Evolutionary conservation across 1,284 basidiomycete species (phyloP).

Genomic region (Ustilago cynodontis): DNA sequence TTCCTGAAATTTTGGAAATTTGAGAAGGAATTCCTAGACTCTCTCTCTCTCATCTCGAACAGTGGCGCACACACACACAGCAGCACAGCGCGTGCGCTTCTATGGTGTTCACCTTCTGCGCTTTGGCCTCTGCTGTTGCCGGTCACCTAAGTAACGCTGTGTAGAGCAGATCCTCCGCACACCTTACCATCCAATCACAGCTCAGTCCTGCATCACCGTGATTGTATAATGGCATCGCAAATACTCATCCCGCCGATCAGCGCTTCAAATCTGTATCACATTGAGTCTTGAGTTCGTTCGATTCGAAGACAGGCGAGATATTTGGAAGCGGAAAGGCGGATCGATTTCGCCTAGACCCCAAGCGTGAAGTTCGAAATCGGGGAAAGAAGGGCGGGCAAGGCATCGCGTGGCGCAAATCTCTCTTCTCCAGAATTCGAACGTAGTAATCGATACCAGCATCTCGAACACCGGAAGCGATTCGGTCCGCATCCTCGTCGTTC

Average conservation of each 20-base stretch:
- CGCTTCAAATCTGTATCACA: background rate
- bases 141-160: no score
- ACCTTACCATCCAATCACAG: conserved; percentile 3
- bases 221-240: no score
- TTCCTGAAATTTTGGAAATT: conserved; percentile 11
- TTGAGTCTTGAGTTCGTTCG: background rate
- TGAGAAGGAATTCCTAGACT: conserved; percentile 8
- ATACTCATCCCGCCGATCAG: no score
- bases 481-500: conserved; percentile 7
- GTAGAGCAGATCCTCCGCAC: conserved; percentile 7
- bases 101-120: background rate
- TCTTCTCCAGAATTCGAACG: conserved; percentile 9
- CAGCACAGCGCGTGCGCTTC: background rate
- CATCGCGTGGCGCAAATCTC: no score
- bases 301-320: background rate
- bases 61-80: conserved; percentile 8
- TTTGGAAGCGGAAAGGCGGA: background rate
- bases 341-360: no score
- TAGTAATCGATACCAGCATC: conserved; percentile 9
- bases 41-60: background rate
- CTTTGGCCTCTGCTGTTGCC: background rate
- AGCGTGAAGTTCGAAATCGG: conserved; percentile 7
- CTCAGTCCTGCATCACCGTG: background rate
- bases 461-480: background rate
- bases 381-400: background rate